Evolutionary conservation across 331 rosid genomes (phyloP), one percentile per base, ranked within the genome.

Genomic region (Acacia concinna): DNA sequence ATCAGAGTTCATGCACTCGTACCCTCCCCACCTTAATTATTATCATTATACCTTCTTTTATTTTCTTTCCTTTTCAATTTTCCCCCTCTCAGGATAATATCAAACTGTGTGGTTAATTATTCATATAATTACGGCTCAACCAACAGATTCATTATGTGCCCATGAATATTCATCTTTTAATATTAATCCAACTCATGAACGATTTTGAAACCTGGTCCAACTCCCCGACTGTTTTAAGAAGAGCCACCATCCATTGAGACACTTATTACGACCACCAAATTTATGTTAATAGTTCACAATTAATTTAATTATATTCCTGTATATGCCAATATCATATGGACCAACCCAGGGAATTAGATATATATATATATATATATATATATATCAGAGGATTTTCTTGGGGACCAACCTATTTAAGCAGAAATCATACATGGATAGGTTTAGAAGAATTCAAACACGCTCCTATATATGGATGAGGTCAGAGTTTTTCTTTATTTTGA

Each of bases 1-100:
- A n/a, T n/a, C n/a, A n/a, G 74, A 25, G 83, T 79, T 74, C 49
- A 59, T 70, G 71, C 83, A 77, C 78, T 68, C 31, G 38, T 64
- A 75, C 70, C 62, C 32, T 60, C 40, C 32, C 27, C 47, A 41
- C 27, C 60, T 86, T 74, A 38, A 31, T 35, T 37, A 4, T 35
- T 37, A 9, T 9, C 2, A 52, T n/a, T 1, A 5, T n/a, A n/a
- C 69, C 73, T 20, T 40, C 43, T 56, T 56, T 71, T 67, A 13
- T 46, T 21, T 56, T 56, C 4, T 18, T 51, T n/a, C n/a, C n/a
- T n/a, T n/a, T n/a, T n/a, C n/a, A n/a, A n/a, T n/a, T 7, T 20
- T 4, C 2, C 3, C 5, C 17, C 5, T 65, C 44, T 66, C 7
- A n/a, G 67, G 85, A 78, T 85, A 78, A 75, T 70, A 35, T 70